Conservation (phyloP, 1,284 basidiomycete genomes). For the Sanghuangporus sanghuang region DNA sequence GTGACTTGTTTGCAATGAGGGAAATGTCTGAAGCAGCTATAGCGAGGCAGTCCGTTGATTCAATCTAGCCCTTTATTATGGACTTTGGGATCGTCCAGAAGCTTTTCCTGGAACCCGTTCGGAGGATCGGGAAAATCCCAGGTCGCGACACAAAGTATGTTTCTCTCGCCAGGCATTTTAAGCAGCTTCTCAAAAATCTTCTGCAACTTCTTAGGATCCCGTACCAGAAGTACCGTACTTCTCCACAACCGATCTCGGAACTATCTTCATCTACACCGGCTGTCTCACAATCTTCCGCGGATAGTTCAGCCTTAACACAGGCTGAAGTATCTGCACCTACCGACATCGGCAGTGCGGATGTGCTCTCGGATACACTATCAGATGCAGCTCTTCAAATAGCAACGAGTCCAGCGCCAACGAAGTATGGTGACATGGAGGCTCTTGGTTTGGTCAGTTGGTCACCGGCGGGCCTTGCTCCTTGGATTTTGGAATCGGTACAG, state of each 20-base stretch:
- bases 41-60: conserved; percentile 2
- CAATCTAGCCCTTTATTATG: neutral
- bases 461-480: conserved; percentile 52
- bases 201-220: neutral
- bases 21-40: neutral
- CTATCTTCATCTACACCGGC: neutral
- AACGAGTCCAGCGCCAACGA: conserved; percentile 35
- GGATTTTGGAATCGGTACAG: conserved; percentile 67
- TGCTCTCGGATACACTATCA: neutral
- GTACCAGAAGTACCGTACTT: neutral
- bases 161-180: neutral
- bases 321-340: neutral
- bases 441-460: conserved; percentile 66
- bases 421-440: conserved; percentile 75
- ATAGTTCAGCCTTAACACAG: neutral
- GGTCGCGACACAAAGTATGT: neutral
- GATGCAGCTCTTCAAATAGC: neutral
- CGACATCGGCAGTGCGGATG: neutral
- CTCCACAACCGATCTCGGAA: neutral
- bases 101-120: conserved; percentile 12
- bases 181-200: neutral
- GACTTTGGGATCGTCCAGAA: conserved; percentile 2
- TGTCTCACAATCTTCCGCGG: neutral
- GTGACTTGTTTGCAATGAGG: neutral
- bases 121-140: neutral